These are phyloP conservation scores for Maudiozyma barnettii DNA, from an alignment of 805 yeast species.

Conservation along the genomic window DNA sequence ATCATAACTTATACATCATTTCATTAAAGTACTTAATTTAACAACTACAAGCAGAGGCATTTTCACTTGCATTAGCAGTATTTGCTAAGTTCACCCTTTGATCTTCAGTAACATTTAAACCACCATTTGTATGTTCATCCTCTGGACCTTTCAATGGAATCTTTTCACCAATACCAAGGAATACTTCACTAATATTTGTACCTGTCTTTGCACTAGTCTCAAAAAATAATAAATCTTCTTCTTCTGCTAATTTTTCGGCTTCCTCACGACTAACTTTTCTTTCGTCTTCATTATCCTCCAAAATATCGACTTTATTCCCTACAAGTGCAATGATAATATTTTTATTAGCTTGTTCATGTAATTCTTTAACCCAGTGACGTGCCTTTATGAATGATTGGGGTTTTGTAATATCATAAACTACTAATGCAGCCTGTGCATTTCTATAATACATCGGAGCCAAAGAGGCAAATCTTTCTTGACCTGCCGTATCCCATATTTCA, in stretches of 20 bases:
- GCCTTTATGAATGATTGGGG: slow-evolving; percentile 94
- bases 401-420: slow-evolving; percentile 90
- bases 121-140: slow-evolving; percentile 17
- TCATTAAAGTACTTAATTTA: slow-evolving; percentile 3
- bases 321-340: slow-evolving; percentile 88
- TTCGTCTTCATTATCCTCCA: slow-evolving; percentile 41
- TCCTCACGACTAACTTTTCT: slow-evolving; percentile 73
- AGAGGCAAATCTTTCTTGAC: slow-evolving; percentile 93
- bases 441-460: slow-evolving; percentile 96
- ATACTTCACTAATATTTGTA: slow-evolving; percentile 81
- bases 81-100: slow-evolving; percentile 30
- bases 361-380: slow-evolving; percentile 94
- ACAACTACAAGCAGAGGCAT: slow-evolving; percentile 28
- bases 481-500: slow-evolving; percentile 96
- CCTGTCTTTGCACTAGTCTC: slow-evolving; percentile 94
- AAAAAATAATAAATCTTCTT: slow-evolving; percentile 81
- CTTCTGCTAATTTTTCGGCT: slow-evolving; percentile 80
- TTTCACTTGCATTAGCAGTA: slow-evolving; percentile 24
- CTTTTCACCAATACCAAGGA: slow-evolving; percentile 78
- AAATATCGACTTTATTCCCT: slow-evolving; percentile 83
- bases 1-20: too few species aligned
- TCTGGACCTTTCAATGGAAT: slow-evolving; percentile 44
- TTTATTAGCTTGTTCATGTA: slow-evolving; percentile 90
- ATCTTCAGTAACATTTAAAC: slow-evolving; percentile 18
- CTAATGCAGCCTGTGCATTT: slow-evolving; percentile 94